Evolutionary conservation across 192 early-diverging fungal species (phyloP).

Genomic region (Mortierella alpina): DNA sequence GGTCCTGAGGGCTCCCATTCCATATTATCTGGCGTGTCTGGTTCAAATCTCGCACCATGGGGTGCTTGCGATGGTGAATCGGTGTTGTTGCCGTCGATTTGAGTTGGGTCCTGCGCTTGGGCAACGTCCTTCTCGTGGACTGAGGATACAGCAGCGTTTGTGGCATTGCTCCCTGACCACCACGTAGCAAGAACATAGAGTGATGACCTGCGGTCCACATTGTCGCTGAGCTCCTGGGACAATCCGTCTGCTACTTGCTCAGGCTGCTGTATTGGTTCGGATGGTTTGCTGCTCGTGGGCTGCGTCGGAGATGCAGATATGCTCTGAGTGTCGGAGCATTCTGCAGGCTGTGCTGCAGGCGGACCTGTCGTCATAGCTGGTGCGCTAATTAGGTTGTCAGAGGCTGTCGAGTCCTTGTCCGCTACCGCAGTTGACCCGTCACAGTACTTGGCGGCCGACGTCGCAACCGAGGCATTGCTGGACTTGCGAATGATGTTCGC

Average conservation of each 20-base stretch:
- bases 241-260: no score
- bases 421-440: background rate
- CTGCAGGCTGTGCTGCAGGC: background rate
- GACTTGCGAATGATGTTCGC: slow-evolving; percentile 39
- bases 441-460: background rate
- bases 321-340: no score
- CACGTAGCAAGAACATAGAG: slow-evolving; percentile 19
- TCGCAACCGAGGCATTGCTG: slow-evolving; percentile 3
- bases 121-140: slow-evolving; percentile 5
- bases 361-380: no score
- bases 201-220: slow-evolving; percentile 3
- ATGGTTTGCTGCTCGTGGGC: no score
- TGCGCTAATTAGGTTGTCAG: background rate
- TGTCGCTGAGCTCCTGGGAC: no score
- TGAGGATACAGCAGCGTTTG: slow-evolving; percentile 7
- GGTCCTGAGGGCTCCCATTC: slow-evolving; percentile 47
- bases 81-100: background rate
- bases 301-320: no score
- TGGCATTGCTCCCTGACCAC: slow-evolving; percentile 31
- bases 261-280: no score
- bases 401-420: background rate
- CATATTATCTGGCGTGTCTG: slow-evolving; percentile 4
- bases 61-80: background rate
- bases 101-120: background rate
- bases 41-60: background rate